phyloP scores from a whole-genome alignment of 2,329 filamentous ascomycete genomes.

The Trichophaea hybrida region DNA sequence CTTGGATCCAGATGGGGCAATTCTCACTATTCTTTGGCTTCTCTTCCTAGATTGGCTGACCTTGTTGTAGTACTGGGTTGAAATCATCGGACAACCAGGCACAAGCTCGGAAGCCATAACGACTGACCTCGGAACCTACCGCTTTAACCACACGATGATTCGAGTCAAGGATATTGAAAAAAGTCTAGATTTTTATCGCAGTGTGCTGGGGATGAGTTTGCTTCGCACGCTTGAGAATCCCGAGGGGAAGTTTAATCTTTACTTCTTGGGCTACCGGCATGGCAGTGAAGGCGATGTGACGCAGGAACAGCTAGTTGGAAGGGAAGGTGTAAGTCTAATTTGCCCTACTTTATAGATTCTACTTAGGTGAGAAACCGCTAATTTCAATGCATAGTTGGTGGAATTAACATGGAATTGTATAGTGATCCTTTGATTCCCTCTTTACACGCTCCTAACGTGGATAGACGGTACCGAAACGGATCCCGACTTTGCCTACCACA shows the following conservation, averaged over 20 bases:
- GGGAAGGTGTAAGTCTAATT: conserved; percentile 46
- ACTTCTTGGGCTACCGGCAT: conserved; percentile 72
- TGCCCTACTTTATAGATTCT: background rate
- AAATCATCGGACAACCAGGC: conserved; percentile 60
- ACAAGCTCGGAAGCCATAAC: conserved; percentile 51
- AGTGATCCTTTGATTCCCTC: background rate
- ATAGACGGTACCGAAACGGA: conserved; percentile 66
- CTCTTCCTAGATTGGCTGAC: background rate
- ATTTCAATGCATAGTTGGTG: conserved; percentile 38
- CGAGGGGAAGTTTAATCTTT: conserved; percentile 67
- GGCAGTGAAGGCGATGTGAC: conserved; percentile 40
- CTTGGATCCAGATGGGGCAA: conserved; percentile 59
- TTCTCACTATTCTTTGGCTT: conserved; percentile 38
- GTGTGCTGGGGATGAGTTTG: conserved; percentile 76
- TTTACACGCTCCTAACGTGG: conserved; percentile 34
- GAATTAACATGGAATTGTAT: conserved; percentile 69
- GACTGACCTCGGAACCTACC: conserved; percentile 63
- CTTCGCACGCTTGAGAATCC: conserved; percentile 57
- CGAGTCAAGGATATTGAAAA: conserved; percentile 70
- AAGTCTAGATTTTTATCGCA: conserved; percentile 67
- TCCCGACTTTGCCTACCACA: conserved; percentile 69
- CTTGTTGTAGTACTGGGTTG: conserved; percentile 39
- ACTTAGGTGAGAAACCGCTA: background rate
- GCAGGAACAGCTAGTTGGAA: conserved; percentile 45
- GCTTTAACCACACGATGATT: conserved; percentile 86